Percentiles rank a stretch among this genome's conserved stretches.
These are phyloP conservation scores for Tylopilus sp. DNA, from an alignment of 768 basidiomycete genomes.

Conservation along the genomic window DNA sequence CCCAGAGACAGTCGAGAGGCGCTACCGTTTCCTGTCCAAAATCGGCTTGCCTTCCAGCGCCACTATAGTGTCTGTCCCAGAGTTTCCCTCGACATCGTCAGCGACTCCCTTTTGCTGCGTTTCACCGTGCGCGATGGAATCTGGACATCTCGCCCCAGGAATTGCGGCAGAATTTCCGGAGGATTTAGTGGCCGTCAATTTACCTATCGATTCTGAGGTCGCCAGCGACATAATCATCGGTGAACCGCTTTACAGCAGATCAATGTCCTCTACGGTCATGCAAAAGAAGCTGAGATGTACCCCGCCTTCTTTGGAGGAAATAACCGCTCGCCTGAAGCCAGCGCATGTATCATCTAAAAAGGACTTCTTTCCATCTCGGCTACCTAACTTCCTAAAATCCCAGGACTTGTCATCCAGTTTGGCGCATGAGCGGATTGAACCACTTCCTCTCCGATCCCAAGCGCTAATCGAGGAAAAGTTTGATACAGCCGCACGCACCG, in stretches of 20 bases:
- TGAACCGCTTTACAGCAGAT: conserved; percentile 16
- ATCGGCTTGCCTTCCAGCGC: conserved; percentile 65
- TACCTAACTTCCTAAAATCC: conserved; percentile 33
- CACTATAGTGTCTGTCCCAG: conserved; percentile 52
- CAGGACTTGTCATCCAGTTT: conserved; percentile 10
- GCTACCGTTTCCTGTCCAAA: conserved; percentile 73
- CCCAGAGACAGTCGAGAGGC: conserved; percentile 56
- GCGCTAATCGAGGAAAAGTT: conserved; percentile 6
- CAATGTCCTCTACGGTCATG: conserved; percentile 4
- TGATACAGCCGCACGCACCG: conserved; percentile 41
- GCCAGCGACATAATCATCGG: conserved; percentile 49
- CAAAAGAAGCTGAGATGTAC: conserved; percentile 18
- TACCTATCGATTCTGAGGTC: conserved; percentile 32
- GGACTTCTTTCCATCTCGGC: conserved; percentile 22
- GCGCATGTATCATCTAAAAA: conserved; percentile 17
- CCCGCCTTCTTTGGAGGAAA: conserved; percentile 74
- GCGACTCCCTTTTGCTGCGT: conserved; percentile 65
- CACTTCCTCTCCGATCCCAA: conserved; percentile 38
- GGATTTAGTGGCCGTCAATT: background rate
- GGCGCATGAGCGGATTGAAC: conserved; percentile 23
- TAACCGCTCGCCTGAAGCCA: conserved; percentile 55
- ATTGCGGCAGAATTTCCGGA: conserved; percentile 35
- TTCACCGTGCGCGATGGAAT: conserved; percentile 64
- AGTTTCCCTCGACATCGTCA: conserved; percentile 70
- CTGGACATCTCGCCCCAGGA: conserved; percentile 60